Percentiles rank a stretch among this genome's conserved stretches.
Conservation (phyloP, 2,329 filamentous ascomycete species). For the Madurella fahalii region DNA sequence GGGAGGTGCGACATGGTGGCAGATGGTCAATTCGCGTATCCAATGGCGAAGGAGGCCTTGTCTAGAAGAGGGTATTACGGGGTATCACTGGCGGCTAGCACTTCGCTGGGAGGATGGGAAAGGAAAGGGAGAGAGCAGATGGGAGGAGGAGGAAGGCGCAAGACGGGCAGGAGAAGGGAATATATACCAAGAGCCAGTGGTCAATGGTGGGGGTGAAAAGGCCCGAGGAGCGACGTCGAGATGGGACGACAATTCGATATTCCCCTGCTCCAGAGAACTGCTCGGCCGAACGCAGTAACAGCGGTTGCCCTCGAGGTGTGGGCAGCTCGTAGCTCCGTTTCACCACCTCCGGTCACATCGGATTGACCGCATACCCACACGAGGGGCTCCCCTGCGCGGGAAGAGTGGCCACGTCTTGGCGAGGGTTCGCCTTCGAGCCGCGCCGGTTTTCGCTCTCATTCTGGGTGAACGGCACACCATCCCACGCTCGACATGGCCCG, state of each 20-base stretch:
- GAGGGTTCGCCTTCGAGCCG: conserved; percentile 11
- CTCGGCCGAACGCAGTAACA: conserved; percentile 12
- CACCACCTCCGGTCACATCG: conserved; percentile 5
- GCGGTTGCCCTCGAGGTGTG: not conserved
- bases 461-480: conserved; percentile 15
- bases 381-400: conserved; percentile 17
- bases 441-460: conserved; percentile 24
- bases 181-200: conserved; percentile 15
- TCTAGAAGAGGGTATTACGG: not conserved
- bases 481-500: conserved; percentile 17
- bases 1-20: conserved; percentile 75
- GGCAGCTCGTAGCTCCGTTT: conserved; percentile 12
- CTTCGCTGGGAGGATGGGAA: conserved; percentile 7
- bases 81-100: conserved; percentile 11
- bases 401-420: conserved; percentile 21
- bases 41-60: not conserved
- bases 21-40: conserved; percentile 3
- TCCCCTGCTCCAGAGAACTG: conserved; percentile 10
- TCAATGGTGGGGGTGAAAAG: conserved; percentile 9
- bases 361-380: conserved; percentile 11
- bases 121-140: conserved; percentile 6
- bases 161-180: conserved; percentile 3
- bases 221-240: conserved; percentile 3
- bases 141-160: not conserved
- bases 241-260: conserved; percentile 10